Conservation (phyloP, 2,329 filamentous ascomycete species). For the Boeremia lycopersici region DNA sequence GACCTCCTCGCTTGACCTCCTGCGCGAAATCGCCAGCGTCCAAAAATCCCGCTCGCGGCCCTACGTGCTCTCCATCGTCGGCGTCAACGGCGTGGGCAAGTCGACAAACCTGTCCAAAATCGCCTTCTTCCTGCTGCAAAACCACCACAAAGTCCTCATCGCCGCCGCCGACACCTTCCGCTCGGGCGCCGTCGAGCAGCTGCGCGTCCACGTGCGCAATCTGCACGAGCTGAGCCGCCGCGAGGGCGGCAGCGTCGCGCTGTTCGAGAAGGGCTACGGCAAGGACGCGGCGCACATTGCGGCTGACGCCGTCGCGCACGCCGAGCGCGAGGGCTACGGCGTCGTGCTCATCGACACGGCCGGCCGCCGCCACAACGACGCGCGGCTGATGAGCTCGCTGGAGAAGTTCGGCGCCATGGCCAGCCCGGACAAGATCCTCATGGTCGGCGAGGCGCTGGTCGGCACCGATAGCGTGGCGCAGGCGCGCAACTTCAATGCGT, state of each 20-base stretch:
- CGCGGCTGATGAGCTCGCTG: conserved; percentile 91
- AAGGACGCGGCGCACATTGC: conserved; percentile 97
- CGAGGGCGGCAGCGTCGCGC: conserved; percentile 79
- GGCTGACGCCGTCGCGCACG: conserved; percentile 87
- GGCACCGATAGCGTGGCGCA: conserved; percentile 95
- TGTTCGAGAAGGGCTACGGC: conserved; percentile 97
- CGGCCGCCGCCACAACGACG: conserved; percentile 92
- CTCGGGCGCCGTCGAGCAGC: conserved; percentile 94
- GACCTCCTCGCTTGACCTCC: conserved; percentile 89
- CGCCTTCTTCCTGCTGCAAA: conserved; percentile 14
- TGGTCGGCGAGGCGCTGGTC: conserved; percentile 93
- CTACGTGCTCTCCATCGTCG: conserved; percentile 97
- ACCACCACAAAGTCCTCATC: conserved; percentile 54
- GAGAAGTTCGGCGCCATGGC: conserved; percentile 98
- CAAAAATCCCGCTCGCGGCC: conserved; percentile 73
- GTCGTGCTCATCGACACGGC: conserved; percentile 98
- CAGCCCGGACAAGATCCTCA: conserved; percentile 96
- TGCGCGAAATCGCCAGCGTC: conserved; percentile 82
- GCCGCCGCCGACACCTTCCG: conserved; percentile 77
- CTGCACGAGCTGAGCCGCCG: conserved; percentile 84
- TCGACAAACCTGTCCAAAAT: conserved; percentile 91
- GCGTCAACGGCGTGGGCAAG: conserved; percentile 97
- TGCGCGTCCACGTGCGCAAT: conserved; percentile 93
- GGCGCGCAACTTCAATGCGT: conserved; percentile 92
- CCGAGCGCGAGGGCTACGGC: conserved; percentile 76